Evolutionary conservation across 176 grass and related monocot genomes (phyloP), one percentile per base, ranked within the genome.

Genomic region (Oryza nivara): DNA sequence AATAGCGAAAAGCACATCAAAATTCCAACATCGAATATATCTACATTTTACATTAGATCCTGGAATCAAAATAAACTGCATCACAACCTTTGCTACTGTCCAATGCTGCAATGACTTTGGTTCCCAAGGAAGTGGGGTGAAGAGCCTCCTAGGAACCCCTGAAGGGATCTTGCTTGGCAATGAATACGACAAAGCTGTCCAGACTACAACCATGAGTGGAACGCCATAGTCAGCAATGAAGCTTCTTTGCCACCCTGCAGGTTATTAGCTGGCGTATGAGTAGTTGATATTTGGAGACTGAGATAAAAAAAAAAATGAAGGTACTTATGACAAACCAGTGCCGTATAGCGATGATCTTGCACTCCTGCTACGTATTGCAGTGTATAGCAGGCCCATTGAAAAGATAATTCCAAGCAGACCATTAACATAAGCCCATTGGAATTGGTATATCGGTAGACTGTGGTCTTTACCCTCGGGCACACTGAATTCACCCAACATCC

Each of bases 181-280:
- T 32, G 84, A 74, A 86, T 94, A 97, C 71, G 95, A 97, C 46
- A 97, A 74, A 77, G 75, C 72, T 52, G 95, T 92, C 92, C 94
- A 92, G n/a, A 97, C 7, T 73, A 97, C 56, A 69, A 94, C 90
- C 86, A 97, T 88, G 65, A 97, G 25, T 58, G 90, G 88, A 79
- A 97, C 92, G 19, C 95, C 95, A 82, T 94, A 97, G 63, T 97
- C 95, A 46, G 95, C 92, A 61, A 97, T 85, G 44, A 94, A 91
- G 80, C 88, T 89, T 84, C 92, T 94, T 77, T 91, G 61, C 92
- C 95, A 94, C 23, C 92, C 92, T 97, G 85, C 43, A 81, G 70
- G 52, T 87, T 60, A 70, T 84, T 49, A 75, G 13, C 5, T 76
- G 23, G 26, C 56, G 48, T 28, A 86, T 90, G 75, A 69, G 19